Evolutionary conservation across 73 alveolate species (phyloP).

Genomic region (Paramecium sexaurelia): DNA sequence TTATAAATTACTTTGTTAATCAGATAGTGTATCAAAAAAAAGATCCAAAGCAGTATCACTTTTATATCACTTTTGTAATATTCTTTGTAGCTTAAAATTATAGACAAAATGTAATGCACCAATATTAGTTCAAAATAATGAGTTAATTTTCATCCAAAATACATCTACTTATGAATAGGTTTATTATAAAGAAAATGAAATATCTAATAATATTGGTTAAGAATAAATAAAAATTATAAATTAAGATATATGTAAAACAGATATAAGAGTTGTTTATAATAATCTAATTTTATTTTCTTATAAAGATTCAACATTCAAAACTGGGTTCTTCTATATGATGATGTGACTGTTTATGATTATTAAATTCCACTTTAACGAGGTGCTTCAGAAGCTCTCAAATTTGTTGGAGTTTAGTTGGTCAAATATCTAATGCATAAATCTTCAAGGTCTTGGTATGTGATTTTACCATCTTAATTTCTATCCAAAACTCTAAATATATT

Average conservation of each 20-base stretch:
- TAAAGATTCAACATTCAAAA: not conserved
- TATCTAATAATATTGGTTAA: too few relatives aligned
- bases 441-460: conserved; percentile 31
- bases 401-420: conserved; percentile 52
- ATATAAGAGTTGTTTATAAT: too few relatives aligned
- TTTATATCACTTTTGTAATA: too few relatives aligned
- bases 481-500: not conserved
- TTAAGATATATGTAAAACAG: too few relatives aligned
- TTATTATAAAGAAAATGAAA: too few relatives aligned
- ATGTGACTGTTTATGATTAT: conserved; percentile 29
- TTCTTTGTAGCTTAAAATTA: too few relatives aligned
- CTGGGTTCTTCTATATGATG: conserved; percentile 10
- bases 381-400: not conserved
- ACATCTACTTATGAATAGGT: too few relatives aligned
- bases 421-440: conserved; percentile 38
- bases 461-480: conserved; percentile 41
- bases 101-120: not conserved
- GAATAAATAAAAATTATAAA: too few relatives aligned
- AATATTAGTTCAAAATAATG: not conserved
- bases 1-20: too few relatives aligned
- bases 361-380: conserved; percentile 31
- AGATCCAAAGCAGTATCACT: too few relatives aligned
- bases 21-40: too few relatives aligned
- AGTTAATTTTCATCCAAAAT: not conserved
- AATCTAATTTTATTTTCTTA: too few relatives aligned